Conservation (phyloP, 2,329 filamentous ascomycete species). For the Diaporthe ampelina region DNA sequence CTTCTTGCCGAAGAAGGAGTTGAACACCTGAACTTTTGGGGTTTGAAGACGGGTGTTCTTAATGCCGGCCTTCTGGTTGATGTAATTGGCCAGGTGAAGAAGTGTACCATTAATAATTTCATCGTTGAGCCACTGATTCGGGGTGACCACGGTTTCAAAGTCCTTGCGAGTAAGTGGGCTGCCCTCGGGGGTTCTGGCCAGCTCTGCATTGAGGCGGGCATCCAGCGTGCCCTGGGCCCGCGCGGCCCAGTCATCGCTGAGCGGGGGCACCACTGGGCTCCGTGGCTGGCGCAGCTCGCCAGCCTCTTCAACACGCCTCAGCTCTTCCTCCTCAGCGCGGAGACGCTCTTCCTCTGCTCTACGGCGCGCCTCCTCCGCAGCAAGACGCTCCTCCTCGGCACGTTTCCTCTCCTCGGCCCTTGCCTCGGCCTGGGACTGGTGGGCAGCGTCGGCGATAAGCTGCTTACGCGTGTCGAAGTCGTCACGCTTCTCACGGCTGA, state of each 20-base stretch:
- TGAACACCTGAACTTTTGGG: slow-evolving; percentile 74
- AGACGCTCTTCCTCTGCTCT: slow-evolving; percentile 34
- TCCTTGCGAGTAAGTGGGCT: slow-evolving; percentile 68
- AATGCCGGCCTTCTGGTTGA: slow-evolving; percentile 70
- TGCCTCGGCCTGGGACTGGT: slow-evolving; percentile 34
- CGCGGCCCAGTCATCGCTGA: slow-evolving; percentile 56
- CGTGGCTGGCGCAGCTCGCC: slow-evolving; percentile 47
- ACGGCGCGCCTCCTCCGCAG: slow-evolving; percentile 45
- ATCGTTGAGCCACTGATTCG: slow-evolving; percentile 80
- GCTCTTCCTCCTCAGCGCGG: slow-evolving; percentile 39
- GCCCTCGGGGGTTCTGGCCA: slow-evolving; percentile 64
- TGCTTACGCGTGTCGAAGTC: slow-evolving; percentile 44
- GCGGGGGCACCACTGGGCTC: slow-evolving; percentile 45
- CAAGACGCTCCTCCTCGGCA: slow-evolving; percentile 34
- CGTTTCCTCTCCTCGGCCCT: slow-evolving; percentile 43
- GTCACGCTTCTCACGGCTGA: slow-evolving; percentile 46
- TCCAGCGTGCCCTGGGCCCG: slow-evolving; percentile 54
- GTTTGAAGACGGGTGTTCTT: slow-evolving; percentile 60
- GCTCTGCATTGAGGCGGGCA: slow-evolving; percentile 51
- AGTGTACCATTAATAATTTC: slow-evolving; percentile 80
- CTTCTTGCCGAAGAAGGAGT: slow-evolving; percentile 75
- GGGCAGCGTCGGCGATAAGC: slow-evolving; percentile 36
- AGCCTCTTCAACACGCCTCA: slow-evolving; percentile 42
- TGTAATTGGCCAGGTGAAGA: slow-evolving; percentile 69
- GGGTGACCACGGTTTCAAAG: slow-evolving; percentile 72